Evolutionary conservation across 2,329 filamentous ascomycete genomes (phyloP).

Genomic region (Aureobasidium subglaciale): DNA sequence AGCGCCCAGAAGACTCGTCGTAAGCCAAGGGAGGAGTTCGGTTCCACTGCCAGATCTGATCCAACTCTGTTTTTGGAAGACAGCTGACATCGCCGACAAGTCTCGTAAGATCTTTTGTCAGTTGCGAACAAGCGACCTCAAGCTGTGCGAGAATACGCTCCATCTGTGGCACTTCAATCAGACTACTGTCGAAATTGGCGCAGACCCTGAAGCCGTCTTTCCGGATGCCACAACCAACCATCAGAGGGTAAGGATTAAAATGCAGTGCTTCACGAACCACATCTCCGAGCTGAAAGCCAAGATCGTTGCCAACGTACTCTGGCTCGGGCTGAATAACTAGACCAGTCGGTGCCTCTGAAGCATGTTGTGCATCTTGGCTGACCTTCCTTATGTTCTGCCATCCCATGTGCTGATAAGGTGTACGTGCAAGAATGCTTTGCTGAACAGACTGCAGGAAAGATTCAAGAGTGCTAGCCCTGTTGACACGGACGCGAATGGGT

Average conservation of each 20-base stretch:
- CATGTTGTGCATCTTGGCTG: slow-evolving; percentile 48
- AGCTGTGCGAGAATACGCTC: slow-evolving; percentile 16
- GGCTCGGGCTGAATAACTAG: slow-evolving; percentile 45
- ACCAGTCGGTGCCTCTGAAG: slow-evolving; percentile 50
- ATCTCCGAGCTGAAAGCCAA: slow-evolving; percentile 20
- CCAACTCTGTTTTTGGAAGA: slow-evolving; percentile 7
- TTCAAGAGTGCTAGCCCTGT: slow-evolving; percentile 22
- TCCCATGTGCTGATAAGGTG: slow-evolving; percentile 33
- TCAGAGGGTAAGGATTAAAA: slow-evolving; percentile 37
- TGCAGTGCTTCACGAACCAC: slow-evolving; percentile 20
- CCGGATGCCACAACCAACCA: slow-evolving; percentile 41
- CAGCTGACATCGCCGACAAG: slow-evolving; percentile 9
- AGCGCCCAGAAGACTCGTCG: background rate
- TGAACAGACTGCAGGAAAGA: slow-evolving; percentile 19
- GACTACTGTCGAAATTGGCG: slow-evolving; percentile 15
- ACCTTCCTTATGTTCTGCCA: slow-evolving; percentile 32
- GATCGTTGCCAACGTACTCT: slow-evolving; percentile 18
- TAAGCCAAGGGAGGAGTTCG: background rate
- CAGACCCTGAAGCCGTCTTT: slow-evolving; percentile 36
- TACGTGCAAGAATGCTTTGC: slow-evolving; percentile 22
- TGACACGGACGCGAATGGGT: slow-evolving; percentile 30
- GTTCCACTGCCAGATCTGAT: slow-evolving; percentile 16
- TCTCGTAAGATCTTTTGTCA: slow-evolving; percentile 7
- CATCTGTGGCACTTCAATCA: slow-evolving; percentile 12
- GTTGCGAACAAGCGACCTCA: slow-evolving; percentile 7